Evolutionary conservation across 2,329 filamentous ascomycete genomes (phyloP).

Genomic region (Aspergillus terreus): DNA sequence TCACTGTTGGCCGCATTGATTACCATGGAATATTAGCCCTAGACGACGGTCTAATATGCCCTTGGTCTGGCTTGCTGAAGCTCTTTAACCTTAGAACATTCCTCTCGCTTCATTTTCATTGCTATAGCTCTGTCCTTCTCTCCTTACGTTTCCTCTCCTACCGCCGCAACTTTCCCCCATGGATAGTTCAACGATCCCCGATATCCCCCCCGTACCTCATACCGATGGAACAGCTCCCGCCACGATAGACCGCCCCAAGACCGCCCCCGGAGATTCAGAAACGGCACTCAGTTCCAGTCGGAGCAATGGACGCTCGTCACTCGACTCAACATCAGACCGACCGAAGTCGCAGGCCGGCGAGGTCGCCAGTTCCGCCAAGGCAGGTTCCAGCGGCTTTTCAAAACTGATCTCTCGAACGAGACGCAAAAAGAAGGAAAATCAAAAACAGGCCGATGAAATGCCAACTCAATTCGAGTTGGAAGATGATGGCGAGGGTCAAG

Average conservation of each 20-base stretch:
- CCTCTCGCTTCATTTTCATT: neutral
- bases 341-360: slow-evolving; percentile 38
- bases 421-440: slow-evolving; percentile 40
- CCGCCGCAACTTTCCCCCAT: slow-evolving; percentile 19
- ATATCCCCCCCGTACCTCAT: slow-evolving; percentile 25
- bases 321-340: slow-evolving; percentile 36
- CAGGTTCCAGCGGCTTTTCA: slow-evolving; percentile 46
- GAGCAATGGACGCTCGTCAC: slow-evolving; percentile 36
- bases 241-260: slow-evolving; percentile 35
- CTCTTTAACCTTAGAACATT: neutral
- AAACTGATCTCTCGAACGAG: slow-evolving; percentile 44
- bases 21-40: neutral
- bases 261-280: slow-evolving; percentile 33
- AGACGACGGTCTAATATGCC: neutral
- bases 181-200: slow-evolving; percentile 29
- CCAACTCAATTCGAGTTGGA: slow-evolving; percentile 19
- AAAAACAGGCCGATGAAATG: slow-evolving; percentile 20
- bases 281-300: slow-evolving; percentile 19
- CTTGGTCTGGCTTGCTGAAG: neutral
- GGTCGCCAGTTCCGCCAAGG: slow-evolving; percentile 33
- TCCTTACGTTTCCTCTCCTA: neutral
- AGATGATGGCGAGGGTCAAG: slow-evolving; percentile 18
- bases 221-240: slow-evolving; percentile 35
- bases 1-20: neutral
- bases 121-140: neutral